These are phyloP conservation scores for Globisporangium rhizosaccharum DNA, from an alignment of 352 stramenopile genomes.

Conservation along the genomic window DNA sequence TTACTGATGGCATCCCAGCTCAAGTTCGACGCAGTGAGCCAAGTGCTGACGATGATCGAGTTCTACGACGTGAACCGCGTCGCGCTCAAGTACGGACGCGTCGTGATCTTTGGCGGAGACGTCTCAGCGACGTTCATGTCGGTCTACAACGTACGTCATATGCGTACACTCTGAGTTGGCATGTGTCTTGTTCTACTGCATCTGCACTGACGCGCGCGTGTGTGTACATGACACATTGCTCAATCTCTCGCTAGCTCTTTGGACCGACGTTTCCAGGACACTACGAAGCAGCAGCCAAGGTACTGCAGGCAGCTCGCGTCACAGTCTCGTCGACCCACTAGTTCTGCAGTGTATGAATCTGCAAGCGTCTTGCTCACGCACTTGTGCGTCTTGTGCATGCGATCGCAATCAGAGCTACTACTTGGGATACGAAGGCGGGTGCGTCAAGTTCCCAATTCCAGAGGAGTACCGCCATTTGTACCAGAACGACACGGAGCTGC, in stretches of 20 bases:
- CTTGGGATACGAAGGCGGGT: conserved; percentile 65
- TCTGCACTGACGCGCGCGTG: not conserved
- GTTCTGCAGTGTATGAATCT: not conserved
- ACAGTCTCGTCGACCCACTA: not conserved
- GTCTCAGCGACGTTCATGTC: conserved; percentile 83
- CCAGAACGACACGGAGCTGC: conserved; percentile 66
- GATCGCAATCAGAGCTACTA: conserved; percentile 46
- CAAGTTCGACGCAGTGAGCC: conserved; percentile 56
- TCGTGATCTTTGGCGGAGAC: conserved; percentile 78
- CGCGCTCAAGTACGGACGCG: conserved; percentile 73
- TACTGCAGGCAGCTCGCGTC: conserved; percentile 7
- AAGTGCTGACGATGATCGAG: conserved; percentile 66
- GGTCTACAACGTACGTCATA: conserved; percentile 70
- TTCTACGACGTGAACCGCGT: conserved; percentile 80
- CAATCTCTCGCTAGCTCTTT: conserved; percentile 43
- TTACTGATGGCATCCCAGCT: conserved; percentile 26
- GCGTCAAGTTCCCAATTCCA: conserved; percentile 76
- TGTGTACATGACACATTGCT: not conserved
- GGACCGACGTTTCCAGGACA: conserved; percentile 78
- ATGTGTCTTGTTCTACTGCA: not conserved
- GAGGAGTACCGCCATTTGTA: conserved; percentile 68
- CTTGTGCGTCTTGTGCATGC: not conserved
- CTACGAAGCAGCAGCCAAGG: conserved; percentile 62
- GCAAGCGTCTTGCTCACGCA: not conserved
- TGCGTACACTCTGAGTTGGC: not conserved